Evolutionary conservation across 83 land plant genomes (phyloP).

Genomic region (Picea mariana): DNA sequence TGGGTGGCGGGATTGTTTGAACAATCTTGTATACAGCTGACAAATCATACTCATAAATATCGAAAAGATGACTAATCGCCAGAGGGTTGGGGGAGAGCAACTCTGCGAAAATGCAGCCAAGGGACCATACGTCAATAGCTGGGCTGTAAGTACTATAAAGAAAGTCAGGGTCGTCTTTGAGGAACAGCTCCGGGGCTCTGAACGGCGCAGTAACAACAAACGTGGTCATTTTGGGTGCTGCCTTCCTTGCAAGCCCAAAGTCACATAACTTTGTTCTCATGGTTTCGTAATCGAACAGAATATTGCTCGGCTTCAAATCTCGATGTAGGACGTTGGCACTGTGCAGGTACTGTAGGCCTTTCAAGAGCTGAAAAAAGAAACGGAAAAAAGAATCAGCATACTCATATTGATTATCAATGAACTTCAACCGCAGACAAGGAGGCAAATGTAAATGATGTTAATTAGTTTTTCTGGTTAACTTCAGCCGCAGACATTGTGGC

Average conservation of each 20-base stretch:
- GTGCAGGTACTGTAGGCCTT: not conserved
- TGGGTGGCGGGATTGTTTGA: no score
- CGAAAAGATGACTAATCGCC: no score
- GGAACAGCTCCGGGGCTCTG: not conserved
- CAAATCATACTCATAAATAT: no score
- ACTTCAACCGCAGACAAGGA: no score
- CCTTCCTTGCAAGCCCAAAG: not conserved
- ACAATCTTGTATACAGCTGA: no score
- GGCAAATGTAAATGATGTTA: no score
- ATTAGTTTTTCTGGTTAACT: no score
- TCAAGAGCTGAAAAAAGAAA: not conserved
- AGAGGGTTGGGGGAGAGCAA: not conserved
- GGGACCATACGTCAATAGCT: not conserved
- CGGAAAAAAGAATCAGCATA: not conserved
- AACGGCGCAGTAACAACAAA: not conserved
- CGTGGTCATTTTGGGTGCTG: not conserved
- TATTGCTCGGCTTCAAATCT: slow-evolving; percentile 1
- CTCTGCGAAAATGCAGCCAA: slow-evolving; percentile 6
- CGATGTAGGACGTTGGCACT: not conserved
- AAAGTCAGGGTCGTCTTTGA: not conserved
- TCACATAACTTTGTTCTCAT: not conserved
- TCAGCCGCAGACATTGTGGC: no score
- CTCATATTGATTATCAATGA: no score
- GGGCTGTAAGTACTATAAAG: not conserved
- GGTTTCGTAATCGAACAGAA: not conserved